Base-by-base conservation (phyloP, 1,139 yeast species). In the Dujonia santamariae region DNA sequence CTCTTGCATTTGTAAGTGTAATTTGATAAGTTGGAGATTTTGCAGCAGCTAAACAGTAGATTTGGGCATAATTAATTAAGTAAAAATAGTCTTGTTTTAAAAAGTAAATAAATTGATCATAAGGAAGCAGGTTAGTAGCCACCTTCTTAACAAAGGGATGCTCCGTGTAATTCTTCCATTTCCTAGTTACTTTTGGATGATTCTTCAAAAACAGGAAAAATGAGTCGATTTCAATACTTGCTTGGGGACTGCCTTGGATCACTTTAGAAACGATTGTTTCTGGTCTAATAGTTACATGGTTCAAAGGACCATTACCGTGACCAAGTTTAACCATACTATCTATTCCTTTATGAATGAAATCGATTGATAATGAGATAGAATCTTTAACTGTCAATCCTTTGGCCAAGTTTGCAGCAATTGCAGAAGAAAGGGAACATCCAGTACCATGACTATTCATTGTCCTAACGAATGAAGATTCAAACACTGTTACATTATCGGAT, bases 401-500 rank as follows among this genome's bases (percentile, higher is more conserved):
- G 2, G 95, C 90, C 31, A 86, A 46, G 46, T 84, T 79, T 1
- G 94, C 78, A 0, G 95, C 82, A 45, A 88, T 81, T 1, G 95
- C 72, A 1, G 96, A 80, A 0, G 95, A 80, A 34, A 88, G 63
- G 0, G 96, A 85, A 55, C 97, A 88, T 0, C 97, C 97, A 2
- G 96, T 86, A 7, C 97, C 97, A 54, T 88, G 97, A 1, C 88
- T 79, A 47, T 80, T 75, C 3, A 59, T 52, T 2, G 86, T 67
- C 3, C 61, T 54, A 14, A 79, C 56, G 44, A 54, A 75, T 2
- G 54, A 55, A 7, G 88, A 77, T 41, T 68, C 66, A 50, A 74
- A 78, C 1, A 75, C 53, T 2, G 69, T 62, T 28, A 66, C 56
- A 1, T 51, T 47, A 4, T 63, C 67, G 0, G 50, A 45, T 3